A percentile compares a stretch with the other conserved stretches of the same genome.
phyloP scores from a whole-genome alignment of 768 basidiomycete species.

The Mrakia frigida region DNA sequence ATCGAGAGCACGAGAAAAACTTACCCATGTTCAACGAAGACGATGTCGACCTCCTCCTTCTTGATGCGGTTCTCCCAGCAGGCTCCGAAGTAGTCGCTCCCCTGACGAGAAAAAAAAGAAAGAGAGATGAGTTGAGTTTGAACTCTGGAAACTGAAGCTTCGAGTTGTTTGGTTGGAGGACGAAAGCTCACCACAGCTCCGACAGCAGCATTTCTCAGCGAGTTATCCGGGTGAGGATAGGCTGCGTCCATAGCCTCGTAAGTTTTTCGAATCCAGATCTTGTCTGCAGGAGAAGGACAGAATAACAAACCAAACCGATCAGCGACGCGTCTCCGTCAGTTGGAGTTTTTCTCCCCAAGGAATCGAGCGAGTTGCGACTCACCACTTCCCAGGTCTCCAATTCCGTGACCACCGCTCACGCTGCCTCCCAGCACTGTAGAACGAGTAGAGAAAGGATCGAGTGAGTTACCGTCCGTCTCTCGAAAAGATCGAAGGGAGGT shows the following conservation, averaged over 20 bases:
- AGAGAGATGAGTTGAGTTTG: too few species aligned
- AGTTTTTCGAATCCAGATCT: neutral
- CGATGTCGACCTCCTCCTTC: neutral
- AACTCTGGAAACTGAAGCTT: too few species aligned
- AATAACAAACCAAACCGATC: too few species aligned
- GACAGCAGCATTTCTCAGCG: neutral
- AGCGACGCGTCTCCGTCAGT: too few species aligned
- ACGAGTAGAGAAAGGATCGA: neutral
- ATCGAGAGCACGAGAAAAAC: neutral
- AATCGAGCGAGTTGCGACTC: too few species aligned
- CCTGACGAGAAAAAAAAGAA: neutral
- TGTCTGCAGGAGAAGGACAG: neutral
- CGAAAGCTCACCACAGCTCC: neutral
- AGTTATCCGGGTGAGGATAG: neutral
- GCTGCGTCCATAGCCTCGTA: neutral
- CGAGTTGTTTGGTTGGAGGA: too few species aligned
- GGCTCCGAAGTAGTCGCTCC: neutral
- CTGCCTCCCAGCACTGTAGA: neutral
- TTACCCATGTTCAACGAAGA: neutral
- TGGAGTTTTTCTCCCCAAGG: too few species aligned
- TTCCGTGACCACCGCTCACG: slow-evolving; percentile 1
- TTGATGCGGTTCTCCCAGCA: neutral
- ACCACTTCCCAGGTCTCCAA: neutral
- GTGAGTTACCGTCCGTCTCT: neutral
- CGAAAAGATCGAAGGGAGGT: neutral